Conservation (phyloP, 805 yeast species). For the Millerago galiae region DNA sequence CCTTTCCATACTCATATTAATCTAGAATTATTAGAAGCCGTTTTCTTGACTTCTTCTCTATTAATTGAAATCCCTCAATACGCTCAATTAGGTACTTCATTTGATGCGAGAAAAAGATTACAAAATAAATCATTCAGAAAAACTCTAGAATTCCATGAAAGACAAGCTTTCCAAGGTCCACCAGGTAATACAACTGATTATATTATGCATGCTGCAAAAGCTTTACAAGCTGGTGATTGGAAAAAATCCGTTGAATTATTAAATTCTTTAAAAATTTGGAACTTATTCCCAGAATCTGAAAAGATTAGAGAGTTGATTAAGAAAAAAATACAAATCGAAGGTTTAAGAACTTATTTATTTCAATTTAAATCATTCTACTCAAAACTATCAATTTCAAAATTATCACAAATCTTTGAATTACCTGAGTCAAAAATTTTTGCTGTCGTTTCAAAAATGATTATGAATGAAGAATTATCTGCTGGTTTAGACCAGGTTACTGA, state of each 20-base stretch:
- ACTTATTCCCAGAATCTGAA: conserved; percentile 63
- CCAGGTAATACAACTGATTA: conserved; percentile 95
- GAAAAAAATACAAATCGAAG: conserved; percentile 79
- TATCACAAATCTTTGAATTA: conserved; percentile 64
- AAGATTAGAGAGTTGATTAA: conserved; percentile 64
- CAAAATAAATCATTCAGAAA: conserved; percentile 83
- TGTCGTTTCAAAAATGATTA: conserved; percentile 68
- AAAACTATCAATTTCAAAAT: conserved; percentile 61
- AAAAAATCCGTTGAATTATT: conserved; percentile 64
- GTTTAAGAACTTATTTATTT: conserved; percentile 88
- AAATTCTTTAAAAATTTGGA: conserved; percentile 79
- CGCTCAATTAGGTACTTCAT: conserved; percentile 57
- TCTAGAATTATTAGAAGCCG: conserved; percentile 89
- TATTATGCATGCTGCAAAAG: conserved; percentile 86
- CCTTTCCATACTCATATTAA: conserved; percentile 99
- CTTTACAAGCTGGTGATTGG: conserved; percentile 90
- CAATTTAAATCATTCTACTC: conserved; percentile 72
- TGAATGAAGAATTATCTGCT: conserved; percentile 71
- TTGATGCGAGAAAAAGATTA: conserved; percentile 55
- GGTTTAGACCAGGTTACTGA: conserved; percentile 60
- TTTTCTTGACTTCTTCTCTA: conserved; percentile 82
- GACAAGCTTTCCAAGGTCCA: conserved; percentile 94
- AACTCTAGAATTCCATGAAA: conserved; percentile 85
- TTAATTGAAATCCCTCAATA: conserved; percentile 87
- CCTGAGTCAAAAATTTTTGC: conserved; percentile 48